Evolutionary conservation across 2,329 filamentous ascomycete species (phyloP), one percentile per base, ranked within the genome.

Genomic region (Fonsecaea erecta): DNA sequence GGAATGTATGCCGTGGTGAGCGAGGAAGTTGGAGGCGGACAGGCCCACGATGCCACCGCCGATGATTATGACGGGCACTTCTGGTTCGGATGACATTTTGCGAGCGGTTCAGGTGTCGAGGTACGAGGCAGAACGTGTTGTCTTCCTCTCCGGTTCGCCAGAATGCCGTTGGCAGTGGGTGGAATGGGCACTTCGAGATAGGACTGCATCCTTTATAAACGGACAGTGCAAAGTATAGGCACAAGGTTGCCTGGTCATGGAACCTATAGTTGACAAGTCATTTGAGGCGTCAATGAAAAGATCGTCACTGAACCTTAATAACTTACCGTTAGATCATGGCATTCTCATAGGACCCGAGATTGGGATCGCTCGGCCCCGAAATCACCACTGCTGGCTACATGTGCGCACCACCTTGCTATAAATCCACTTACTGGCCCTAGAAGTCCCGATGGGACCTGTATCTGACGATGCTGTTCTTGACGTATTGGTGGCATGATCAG

Each of bases 11-110:
- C 60, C 60, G 21, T 40, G 37, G 52, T 35, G n/a, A 24, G 18
- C 14, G 34, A 62, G 60, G 14, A 62, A 62, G 18, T 55, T 35
- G 34, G 80, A 79, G 1, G 80, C 74, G 21, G 76, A 74, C 6
- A 79, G 74, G 46, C 81, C 80, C 1, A 78, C 77, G 12, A 80
- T 80, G 2, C 81, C 81, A 12, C 76, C 79, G 3, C 81, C 81
- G 4, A 81, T 74, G 48, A 83, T 79, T 7, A 83, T 72, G 32
- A 83, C 78, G 18, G 43, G 43, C n/a, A 48, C 43, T 12, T 48
- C 7, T 48, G 9, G 4, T 11, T 48, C 43, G 26, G 43, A 48
- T 18, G 43, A 48, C 18, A 48, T 48, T 24, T 26, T 48, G 43
- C 37, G 6, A 6, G 43, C 11, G 24, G 11, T 48, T 24, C 8